Evolutionary conservation across 1,284 basidiomycete genomes (phyloP).

Genomic region (Ceratobasidium sp.): DNA sequence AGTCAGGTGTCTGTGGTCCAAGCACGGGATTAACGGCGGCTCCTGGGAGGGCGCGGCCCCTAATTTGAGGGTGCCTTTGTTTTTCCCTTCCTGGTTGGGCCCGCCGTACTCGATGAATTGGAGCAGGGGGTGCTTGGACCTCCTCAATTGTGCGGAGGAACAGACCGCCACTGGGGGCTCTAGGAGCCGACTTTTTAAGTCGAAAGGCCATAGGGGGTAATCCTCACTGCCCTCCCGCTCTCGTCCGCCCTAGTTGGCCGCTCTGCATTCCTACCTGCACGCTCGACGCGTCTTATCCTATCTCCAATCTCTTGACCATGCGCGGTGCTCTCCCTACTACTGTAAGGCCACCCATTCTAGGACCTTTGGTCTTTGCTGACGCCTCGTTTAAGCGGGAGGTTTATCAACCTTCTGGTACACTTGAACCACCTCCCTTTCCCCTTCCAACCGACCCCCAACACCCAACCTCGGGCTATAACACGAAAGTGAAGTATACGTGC

Average conservation of each 20-base stretch:
- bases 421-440: too few relatives aligned
- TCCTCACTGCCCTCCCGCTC: neutral
- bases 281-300: neutral
- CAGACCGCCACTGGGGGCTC: conserved; percentile 1
- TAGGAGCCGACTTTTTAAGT: conserved; percentile 11
- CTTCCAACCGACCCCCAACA: neutral
- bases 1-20: neutral
- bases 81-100: neutral
- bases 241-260: neutral
- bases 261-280: neutral
- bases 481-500: too few relatives aligned
- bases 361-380: neutral
- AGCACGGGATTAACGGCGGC: neutral
- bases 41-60: conserved; percentile 19
- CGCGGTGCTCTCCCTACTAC: too few relatives aligned
- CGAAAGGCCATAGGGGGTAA: neutral
- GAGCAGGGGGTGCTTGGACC: conserved; percentile 8
- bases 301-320: neutral
- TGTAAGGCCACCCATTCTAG: too few relatives aligned
- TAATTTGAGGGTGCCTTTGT: conserved; percentile 35
- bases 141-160: conserved; percentile 5
- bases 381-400: too few relatives aligned
- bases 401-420: too few relatives aligned
- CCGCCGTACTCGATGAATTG: neutral
- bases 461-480: too few relatives aligned